Base-by-base conservation (phyloP, 2,329 filamentous ascomycete genomes). In the Epichloe gansuensis region DNA sequence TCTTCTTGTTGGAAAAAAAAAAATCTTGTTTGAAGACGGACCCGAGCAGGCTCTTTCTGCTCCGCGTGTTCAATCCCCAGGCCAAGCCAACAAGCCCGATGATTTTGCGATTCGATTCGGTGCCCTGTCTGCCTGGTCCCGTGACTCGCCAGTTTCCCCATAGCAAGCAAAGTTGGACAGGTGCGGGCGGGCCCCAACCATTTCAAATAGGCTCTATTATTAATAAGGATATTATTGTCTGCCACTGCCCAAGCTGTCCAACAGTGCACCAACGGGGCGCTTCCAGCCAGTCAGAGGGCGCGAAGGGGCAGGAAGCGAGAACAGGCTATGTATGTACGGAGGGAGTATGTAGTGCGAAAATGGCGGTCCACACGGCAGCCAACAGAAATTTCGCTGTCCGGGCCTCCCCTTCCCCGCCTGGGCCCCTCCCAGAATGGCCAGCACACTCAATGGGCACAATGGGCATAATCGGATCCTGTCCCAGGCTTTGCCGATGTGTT, bases 401-500 rank as follows among this genome's bases (percentile, higher is more conserved):
- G 43, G 28, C 15, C 47, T 31, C 37, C n/a, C 43, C 47, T 31
- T 17, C 37, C n/a, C 43, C 42, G 47, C 42, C 21, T 42, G 47
- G 31, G 31, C 51, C 46, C 34, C 45, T 28, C 28, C 28, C 31
- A 21, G 7, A 39, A 39, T 21, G 45, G 46, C 35, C 51, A 52
- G 13, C 51, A 43, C 45, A 39, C n/a, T 42, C 51, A 35, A 50
- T 35, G 48, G 25, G 17, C 31, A n/a, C 51, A 35, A 50, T 35
- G 48, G 25, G 17, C 31, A n/a, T n/a, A n/a, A 39, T 55, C 53
- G 53, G 53, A 35, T 47, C 42, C 42, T 35, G 50, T 52, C 34
- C 44, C 34, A 49, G 25, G 31, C 51, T 52, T 55, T 52, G 47
- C 50, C 50, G 47, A 52, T 37, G 52, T 44, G 53, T 55, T 55